Conservation (phyloP, 257 asterid genomes). For the Euphrasia confusa region DNA sequence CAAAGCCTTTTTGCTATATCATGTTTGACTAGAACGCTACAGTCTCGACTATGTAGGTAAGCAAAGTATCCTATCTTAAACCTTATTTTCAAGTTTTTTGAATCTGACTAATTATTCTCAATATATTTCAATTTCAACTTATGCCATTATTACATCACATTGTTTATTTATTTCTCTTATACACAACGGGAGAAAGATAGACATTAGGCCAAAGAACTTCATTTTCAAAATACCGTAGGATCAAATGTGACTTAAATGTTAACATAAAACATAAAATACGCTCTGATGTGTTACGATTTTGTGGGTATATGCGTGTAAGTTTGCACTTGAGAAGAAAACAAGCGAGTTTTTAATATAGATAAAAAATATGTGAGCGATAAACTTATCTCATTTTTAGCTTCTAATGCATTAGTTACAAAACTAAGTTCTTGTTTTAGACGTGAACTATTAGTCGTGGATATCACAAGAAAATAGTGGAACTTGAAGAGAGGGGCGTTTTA, state of each 20-base stretch:
- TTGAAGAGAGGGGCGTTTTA: background rate
- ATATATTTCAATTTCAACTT: background rate
- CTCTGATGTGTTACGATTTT: background rate
- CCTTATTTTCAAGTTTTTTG: background rate
- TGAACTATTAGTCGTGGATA: background rate
- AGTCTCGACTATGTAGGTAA: background rate
- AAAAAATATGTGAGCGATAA: background rate
- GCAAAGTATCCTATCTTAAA: background rate
- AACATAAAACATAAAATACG: background rate
- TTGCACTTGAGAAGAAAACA: background rate
- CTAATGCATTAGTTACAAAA: background rate
- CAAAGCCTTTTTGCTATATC: background rate
- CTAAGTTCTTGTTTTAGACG: constrained; percentile 3
- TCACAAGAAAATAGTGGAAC: constrained; percentile 2
- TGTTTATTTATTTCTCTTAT: background rate
- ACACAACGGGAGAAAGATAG: background rate
- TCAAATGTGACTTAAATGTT: background rate
- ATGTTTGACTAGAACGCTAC: background rate
- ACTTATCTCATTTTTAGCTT: background rate
- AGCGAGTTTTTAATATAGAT: background rate
- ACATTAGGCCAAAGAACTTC: background rate
- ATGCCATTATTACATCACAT: background rate
- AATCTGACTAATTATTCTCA: background rate
- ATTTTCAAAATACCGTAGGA: background rate
- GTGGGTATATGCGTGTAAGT: background rate